Conservation (phyloP, 139 green algal genomes). For the Chlamydomonas eustigma region DNA sequence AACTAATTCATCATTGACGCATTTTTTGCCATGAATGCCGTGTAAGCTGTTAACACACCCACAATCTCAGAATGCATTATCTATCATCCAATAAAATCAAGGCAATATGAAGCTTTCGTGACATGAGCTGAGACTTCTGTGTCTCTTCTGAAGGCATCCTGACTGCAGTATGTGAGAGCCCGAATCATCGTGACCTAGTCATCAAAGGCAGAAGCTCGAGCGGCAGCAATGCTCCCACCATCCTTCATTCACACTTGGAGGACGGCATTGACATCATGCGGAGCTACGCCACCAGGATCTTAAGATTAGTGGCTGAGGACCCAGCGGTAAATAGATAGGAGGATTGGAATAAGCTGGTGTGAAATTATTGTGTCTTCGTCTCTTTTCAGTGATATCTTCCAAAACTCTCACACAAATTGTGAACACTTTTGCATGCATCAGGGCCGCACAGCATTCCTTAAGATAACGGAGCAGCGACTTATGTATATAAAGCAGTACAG, state of each 20-base stretch:
- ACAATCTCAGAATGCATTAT: no score
- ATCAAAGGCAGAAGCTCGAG: neutral
- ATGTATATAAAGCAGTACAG: neutral
- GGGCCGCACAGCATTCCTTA: neutral
- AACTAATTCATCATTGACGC: no score
- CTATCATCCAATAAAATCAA: no score
- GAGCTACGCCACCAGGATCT: neutral
- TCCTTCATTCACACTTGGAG: conserved; percentile 4
- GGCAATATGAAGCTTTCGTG: no score
- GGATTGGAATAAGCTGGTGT: no score
- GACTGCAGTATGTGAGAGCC: neutral
- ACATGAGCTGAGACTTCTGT: no score
- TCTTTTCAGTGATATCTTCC: no score
- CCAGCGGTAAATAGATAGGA: conserved; percentile 4
- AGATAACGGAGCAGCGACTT: conserved; percentile 9
- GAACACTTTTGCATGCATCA: no score
- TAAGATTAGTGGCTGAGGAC: conserved; percentile 7
- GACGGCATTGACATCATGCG: neutral
- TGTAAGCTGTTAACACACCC: no score
- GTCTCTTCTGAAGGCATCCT: neutral
- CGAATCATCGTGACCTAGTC: conserved; percentile 9
- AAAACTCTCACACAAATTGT: no score
- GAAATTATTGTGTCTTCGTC: no score
- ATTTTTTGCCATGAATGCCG: no score
- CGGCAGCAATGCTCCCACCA: neutral